Conservation (phyloP, 805 yeast species). For the Kuraishia ogatae region DNA sequence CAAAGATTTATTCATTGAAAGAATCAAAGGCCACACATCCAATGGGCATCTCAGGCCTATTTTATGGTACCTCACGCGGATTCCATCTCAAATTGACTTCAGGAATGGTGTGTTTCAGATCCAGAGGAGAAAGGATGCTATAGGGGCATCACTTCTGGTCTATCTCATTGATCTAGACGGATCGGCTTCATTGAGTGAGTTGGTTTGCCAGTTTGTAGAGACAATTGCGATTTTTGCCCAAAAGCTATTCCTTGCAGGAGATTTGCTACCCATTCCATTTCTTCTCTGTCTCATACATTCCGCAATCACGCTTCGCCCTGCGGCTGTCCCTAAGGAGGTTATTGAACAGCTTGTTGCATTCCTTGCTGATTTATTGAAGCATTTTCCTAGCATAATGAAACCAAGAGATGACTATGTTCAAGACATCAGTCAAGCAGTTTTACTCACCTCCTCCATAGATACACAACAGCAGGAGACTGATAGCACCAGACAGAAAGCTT, state of each 20-base stretch:
- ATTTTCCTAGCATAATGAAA: slow-evolving; percentile 17
- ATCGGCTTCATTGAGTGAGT: slow-evolving; percentile 36
- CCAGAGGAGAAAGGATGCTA: slow-evolving; percentile 15
- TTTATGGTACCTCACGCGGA: slow-evolving; percentile 23
- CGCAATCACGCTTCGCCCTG: slow-evolving; percentile 48
- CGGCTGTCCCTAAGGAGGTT: slow-evolving; percentile 39
- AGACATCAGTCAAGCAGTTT: slow-evolving; percentile 5
- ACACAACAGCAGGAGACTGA: slow-evolving; percentile 9
- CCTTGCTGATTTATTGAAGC: slow-evolving; percentile 14
- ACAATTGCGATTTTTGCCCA: slow-evolving; percentile 21
- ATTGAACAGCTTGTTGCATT: slow-evolving; percentile 22
- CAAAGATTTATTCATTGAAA: slow-evolving; percentile 30
- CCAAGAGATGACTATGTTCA: slow-evolving; percentile 10
- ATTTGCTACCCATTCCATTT: slow-evolving; percentile 45
- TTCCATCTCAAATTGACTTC: slow-evolving; percentile 21
- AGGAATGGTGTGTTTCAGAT: slow-evolving; percentile 18
- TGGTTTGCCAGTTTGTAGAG: slow-evolving; percentile 33
- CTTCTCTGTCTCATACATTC: slow-evolving; percentile 49
- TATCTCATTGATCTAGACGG: slow-evolving; percentile 35
- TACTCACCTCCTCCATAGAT: slow-evolving; percentile 1
- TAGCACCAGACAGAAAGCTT: slow-evolving; percentile 21
- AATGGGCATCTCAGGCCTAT: slow-evolving; percentile 25
- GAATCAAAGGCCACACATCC: slow-evolving; percentile 22
- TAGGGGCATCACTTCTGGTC: slow-evolving; percentile 26
- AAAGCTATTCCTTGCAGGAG: slow-evolving; percentile 9